Conservation (phyloP, 1,284 basidiomycete species). For the Inonotus obliquus region DNA sequence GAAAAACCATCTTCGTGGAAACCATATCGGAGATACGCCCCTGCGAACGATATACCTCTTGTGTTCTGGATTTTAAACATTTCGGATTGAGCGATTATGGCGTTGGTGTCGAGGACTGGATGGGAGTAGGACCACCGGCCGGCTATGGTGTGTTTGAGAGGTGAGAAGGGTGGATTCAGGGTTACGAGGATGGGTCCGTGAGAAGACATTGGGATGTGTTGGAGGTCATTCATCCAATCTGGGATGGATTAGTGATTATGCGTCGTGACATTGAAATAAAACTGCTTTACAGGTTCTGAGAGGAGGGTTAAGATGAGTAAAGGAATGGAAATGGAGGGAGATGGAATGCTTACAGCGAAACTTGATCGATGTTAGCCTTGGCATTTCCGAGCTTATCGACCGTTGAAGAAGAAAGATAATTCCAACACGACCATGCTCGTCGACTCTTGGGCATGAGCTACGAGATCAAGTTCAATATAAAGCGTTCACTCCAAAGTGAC, state of each 20-base stretch:
- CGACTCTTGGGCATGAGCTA: conserved; percentile 65
- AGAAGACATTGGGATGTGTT: conserved; percentile 53
- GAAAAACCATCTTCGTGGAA: conserved; percentile 85
- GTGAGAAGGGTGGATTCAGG: conserved; percentile 67
- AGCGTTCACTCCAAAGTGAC: background rate
- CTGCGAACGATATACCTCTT: conserved; percentile 65
- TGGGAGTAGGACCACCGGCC: conserved; percentile 66
- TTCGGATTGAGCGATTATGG: conserved; percentile 51
- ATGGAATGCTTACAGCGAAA: conserved; percentile 52
- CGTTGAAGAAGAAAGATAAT: conserved; percentile 58
- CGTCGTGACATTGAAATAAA: conserved; percentile 3
- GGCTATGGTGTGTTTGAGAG: conserved; percentile 43
- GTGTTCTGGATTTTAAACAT: conserved; percentile 60
- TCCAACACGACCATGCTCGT: conserved; percentile 72
- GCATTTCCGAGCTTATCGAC: conserved; percentile 31
- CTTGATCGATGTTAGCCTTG: conserved; percentile 51
- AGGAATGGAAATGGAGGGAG: background rate
- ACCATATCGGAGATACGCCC: conserved; percentile 78
- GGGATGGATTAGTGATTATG: conserved; percentile 20
- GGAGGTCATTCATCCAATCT: conserved; percentile 80
- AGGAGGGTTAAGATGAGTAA: conserved; percentile 9
- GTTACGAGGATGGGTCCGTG: conserved; percentile 76
- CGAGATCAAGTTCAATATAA: background rate
- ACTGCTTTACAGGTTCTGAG: conserved; percentile 39
- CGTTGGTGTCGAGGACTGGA: conserved; percentile 54